Base-by-base conservation (phyloP, 73 alveolate species). In the Breviolum minutum region DNA sequence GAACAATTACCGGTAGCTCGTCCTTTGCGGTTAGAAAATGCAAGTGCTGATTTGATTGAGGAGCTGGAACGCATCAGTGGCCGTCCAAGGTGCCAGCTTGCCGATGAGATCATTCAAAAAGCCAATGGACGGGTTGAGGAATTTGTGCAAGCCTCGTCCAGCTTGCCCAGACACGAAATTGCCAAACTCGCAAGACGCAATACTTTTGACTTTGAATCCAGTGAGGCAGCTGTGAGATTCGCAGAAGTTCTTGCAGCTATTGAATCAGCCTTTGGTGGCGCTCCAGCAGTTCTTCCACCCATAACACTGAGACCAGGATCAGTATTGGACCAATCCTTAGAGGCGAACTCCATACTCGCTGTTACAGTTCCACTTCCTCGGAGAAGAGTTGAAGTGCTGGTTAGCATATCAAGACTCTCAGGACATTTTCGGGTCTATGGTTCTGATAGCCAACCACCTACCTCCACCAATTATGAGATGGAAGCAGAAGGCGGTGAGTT, bases 21-120 rank as follows among this genome's bases (percentile, higher is more conserved):
- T 48, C 94, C 94, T 24, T 66, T 85, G 94, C 94, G 94, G 19
- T 24, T 85, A 77, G 94, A 85, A 22, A 85, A 85, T 24, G 64
- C 77, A 20, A 85, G 94, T 26, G 94, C 94, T 60, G 94, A 85
- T 24, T 77, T 85, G 17, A 85, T 85, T 77, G 62, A 26, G n/a
- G 94, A 85, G 40, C 61, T 85, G 94, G 94, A 85, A 66, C 94
- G 94, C 94, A 63, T 85, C 80, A 85, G 94, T 62, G 94, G 94
- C 63, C 80, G 94, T 48, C 94, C 94, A 10, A 40, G 61, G 8
- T 60, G 77, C 62, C 80, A 8, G 63, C 79, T 85, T 22, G 94
- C 94, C 22, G 94, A 63, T 74, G 94, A 85, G 79, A 66, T 85
- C 63, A 68, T 85, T 63, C 94, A 85, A 63, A 85, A 85, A 61